Base-by-base conservation (phyloP, 306 rosid genomes). In the Senna tora region DNA sequence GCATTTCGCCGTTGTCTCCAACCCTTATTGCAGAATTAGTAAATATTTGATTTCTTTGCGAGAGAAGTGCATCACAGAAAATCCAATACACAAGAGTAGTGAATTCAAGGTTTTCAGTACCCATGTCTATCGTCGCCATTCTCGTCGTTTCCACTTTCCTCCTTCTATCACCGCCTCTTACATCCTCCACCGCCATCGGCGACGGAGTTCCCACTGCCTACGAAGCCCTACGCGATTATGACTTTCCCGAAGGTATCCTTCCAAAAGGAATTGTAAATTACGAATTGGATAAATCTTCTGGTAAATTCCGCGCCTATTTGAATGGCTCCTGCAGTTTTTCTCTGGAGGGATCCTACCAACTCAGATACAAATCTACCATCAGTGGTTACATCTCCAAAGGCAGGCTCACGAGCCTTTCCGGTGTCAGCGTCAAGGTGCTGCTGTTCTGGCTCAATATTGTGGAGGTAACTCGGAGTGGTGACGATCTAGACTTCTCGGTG, bases 371-470 rank as follows among this genome's bases (percentile, higher is more conserved):
- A 67, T 71, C 93, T 15, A 77, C 82, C 72, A 81, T 88, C 39
- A 65, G 60, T 41, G 93, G 93, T 9, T 42, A 64, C 0, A 81
- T 88, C 28, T 74, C 90, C 36, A 52, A 38, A 13, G 73, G 77
- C 36, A 81, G 34, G 83, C 85, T 88, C 39, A 15, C 84, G 0
- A 16, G 7, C 45, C 73, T 88, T 15, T 79, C 62, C n/a, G 90
- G 93, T 12, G 75, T 88, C 13, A 88, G 87, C 82, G 90, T 85
- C 11, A 88, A 88, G 82, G 38, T 88, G 34, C 60, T 85, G 66
- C 75, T 85, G 47, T 65, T 87, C 22, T 87, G 92, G 89, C 74
- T 87, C 36, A 71, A 85, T 61, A 87, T 87, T 28, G 84, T 82
- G 15, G 89, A 87, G 83, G 92, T 87, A 13, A 60, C 53, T 22